Evolutionary conservation across 2,329 filamentous ascomycete genomes (phyloP), one percentile per base, ranked within the genome.

Genomic region (Lasiodiplodia theobromae): DNA sequence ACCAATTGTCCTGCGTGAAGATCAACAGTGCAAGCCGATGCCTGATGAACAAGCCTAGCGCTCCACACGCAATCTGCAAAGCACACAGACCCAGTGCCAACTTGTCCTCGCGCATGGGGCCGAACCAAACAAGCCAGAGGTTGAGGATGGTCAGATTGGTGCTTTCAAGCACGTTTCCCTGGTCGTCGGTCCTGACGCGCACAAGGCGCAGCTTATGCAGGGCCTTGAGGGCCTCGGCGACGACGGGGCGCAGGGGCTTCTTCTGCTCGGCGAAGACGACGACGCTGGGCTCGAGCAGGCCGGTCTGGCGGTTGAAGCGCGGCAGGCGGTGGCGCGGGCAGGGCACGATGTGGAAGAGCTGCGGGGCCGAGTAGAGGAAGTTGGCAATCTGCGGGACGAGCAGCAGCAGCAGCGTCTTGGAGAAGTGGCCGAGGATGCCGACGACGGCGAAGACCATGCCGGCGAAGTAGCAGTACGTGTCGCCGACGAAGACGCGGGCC

Each of bases 381-480:
- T 99, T 99, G 87, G 96, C 94, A 74, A 96, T 92, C 82, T 99
- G 96, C 16, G 96, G 96, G 49, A 97, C 86, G 73, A 99, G 91
- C 10, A 99, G 86, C 63, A 99, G 87, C 68, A 97, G 87, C 56
- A 99, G 86, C 0, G 96, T 99, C 83, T 99, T 99, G 84, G 92
- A 96, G 83, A 99, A 99, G 83, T 99, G 96, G 28, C 96, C 96
- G 65, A 97, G 86, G 76, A 99, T 98, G 71, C 93, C 94, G 72
- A 98, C 96, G 54, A 97, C 94, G 66, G 95, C 96, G 78, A 99
- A 99, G 49, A 98, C 92, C 94, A 99, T 99, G 73, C 96, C 96
- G 0, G 96, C 96, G 80, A 99, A 97, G 83, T 99, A 99, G 86
- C 96, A 99, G 86, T 98, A 99, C 4, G 96, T 99, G 81, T 99